Evolutionary conservation across 106 monocot species (phyloP), one percentile per base, ranked within the genome.

Genomic region (Posidonia australis): DNA sequence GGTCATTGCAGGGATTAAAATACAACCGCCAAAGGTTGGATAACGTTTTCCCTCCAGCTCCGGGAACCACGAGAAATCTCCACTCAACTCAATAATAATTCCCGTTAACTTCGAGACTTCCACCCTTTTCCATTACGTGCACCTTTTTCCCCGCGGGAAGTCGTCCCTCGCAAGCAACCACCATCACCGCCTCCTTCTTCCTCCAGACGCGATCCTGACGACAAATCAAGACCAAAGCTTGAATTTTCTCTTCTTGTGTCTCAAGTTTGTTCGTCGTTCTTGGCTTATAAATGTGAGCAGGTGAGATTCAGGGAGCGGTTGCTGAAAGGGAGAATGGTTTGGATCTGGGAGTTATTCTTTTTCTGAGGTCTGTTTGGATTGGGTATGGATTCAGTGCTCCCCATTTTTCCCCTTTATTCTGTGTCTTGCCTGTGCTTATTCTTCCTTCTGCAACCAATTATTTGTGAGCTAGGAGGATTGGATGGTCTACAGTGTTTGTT

Each of bases 91-190:
- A n/a, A n/a, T n/a, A n/a, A n/a, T n/a, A n/a, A n/a, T n/a, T n/a
- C n/a, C n/a, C n/a, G n/a, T n/a, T n/a, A n/a, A n/a, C n/a, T n/a
- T n/a, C n/a, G n/a, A n/a, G n/a, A n/a, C n/a, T n/a, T n/a, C n/a
- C n/a, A n/a, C n/a, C 36, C 7, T 9, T 28, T 28, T 28, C 26
- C 14, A 58, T 58, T 58, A 58, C 58, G 58, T 58, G 58, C 16
- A 17, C 27, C 24, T 55, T 0, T 58, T 58, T 58, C 26, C 26
- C 28, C 53, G 61, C 61, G 61, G 42, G 42, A 62, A 62, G 41
- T 36, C 44, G 61, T 62, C 61, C 17, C 41, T 43, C 17, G 61
- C 42, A 62, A 62, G 61, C 61, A 43, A 62, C 61, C 61, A 29
- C 19, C 19, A 28, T n/a, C 41, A 31, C 61, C 10, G 5, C 19